Evolutionary conservation across 2,329 filamentous ascomycete species (phyloP).

Genomic region (Epichloe glyceriae): DNA sequence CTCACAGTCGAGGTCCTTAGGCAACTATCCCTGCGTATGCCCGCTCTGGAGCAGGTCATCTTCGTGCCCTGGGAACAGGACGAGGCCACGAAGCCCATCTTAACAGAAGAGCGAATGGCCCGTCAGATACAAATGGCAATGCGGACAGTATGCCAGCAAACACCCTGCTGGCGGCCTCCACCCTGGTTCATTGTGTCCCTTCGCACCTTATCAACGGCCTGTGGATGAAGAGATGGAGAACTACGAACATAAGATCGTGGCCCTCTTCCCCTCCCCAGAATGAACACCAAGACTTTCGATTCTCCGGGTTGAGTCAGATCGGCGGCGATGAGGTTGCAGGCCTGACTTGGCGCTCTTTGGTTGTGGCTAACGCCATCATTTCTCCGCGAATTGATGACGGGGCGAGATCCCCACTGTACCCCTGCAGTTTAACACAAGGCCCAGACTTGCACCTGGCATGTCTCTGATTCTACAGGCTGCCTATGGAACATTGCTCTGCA

Average conservation of each 20-base stretch:
- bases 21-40: constrained; percentile 25
- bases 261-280: not conserved
- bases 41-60: constrained; percentile 27
- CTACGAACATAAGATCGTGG: not conserved
- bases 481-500: not conserved
- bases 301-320: not conserved
- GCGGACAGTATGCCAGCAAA: constrained; percentile 16
- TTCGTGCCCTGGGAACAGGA: constrained; percentile 30
- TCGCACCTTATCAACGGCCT: constrained; percentile 1
- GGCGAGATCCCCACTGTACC: not conserved
- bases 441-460: not conserved
- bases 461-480: not conserved
- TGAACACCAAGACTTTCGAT: not conserved
- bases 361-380: not conserved
- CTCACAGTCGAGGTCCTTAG: constrained; percentile 27
- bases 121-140: constrained; percentile 25
- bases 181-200: constrained; percentile 25
- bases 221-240: not conserved
- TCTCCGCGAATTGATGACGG: not conserved
- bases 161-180: constrained; percentile 20
- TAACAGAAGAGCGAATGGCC: constrained; percentile 22
- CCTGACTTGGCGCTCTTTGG: not conserved
- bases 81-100: constrained; percentile 15
- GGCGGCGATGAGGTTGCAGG: not conserved
- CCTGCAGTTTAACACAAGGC: not conserved